Conservation (phyloP, 176 grass and related monocot genomes). For the Zizania latifolia region DNA sequence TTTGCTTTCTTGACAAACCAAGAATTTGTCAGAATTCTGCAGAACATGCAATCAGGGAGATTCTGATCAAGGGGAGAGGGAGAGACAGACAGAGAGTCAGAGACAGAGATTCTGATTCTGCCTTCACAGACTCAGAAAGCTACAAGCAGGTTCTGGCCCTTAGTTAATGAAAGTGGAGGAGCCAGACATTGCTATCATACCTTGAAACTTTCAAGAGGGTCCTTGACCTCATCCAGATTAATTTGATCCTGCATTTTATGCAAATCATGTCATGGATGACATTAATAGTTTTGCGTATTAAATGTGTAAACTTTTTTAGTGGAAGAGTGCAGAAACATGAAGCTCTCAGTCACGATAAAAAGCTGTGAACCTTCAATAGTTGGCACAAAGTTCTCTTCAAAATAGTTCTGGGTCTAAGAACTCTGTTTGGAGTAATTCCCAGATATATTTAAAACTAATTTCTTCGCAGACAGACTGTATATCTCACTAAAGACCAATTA, state of each 20-base stretch:
- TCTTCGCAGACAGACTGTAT: neutral
- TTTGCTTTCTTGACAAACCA: neutral
- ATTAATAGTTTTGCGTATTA: neutral
- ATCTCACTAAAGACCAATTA: neutral
- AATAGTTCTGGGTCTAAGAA: neutral
- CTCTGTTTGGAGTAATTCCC: neutral
- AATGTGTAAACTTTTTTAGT: slow-evolving; percentile 16
- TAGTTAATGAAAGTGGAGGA: neutral
- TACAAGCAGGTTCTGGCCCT: neutral
- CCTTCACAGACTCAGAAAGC: neutral
- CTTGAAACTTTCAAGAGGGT: slow-evolving; percentile 90
- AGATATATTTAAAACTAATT: neutral
- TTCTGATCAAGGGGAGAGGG: no score
- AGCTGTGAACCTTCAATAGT: neutral
- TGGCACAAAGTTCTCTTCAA: neutral
- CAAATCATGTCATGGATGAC: slow-evolving; percentile 2
- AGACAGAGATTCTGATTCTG: neutral
- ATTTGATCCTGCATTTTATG: slow-evolving; percentile 76
- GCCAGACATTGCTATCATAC: slow-evolving; percentile 26
- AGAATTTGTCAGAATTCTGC: neutral
- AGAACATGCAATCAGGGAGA: neutral
- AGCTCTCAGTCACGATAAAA: neutral
- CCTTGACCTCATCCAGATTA: slow-evolving; percentile 76
- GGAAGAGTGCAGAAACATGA: neutral
- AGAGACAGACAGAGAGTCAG: no score